These are phyloP conservation scores for Coemansia umbellata DNA, from an alignment of 192 early-diverging fungal genomes.

Conservation along the genomic window DNA sequence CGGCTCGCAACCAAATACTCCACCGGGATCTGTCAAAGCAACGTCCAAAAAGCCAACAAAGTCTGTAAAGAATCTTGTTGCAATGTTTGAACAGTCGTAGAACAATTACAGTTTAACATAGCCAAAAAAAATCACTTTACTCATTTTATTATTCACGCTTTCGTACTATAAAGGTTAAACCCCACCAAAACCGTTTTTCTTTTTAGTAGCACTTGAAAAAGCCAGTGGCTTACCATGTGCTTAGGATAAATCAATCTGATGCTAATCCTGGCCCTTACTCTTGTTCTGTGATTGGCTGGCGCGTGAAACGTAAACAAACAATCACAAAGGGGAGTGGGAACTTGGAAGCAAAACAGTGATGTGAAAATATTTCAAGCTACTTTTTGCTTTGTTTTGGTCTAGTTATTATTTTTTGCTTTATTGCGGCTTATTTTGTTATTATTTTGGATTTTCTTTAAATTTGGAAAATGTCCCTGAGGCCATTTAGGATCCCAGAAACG, in stretches of 20 bases:
- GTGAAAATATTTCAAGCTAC: no score
- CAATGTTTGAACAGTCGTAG: conserved; percentile 38
- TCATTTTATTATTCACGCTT: no score
- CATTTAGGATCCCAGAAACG: conserved; percentile 46
- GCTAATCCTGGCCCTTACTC: no score
- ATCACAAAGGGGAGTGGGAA: no score
- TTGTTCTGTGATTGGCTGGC: conserved; percentile 4
- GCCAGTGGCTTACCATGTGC: no score
- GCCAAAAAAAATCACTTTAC: no score
- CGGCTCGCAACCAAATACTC: background rate
- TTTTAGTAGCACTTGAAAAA: no score
- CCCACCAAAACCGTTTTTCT: no score
- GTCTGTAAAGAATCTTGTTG: conserved; percentile 39
- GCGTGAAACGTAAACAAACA: conserved; percentile 18
- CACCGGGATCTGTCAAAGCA: background rate
- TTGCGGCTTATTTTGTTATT: background rate
- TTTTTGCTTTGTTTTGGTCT: background rate
- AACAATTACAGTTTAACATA: no score
- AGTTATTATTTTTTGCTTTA: background rate
- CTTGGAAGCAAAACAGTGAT: no score
- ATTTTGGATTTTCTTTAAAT: background rate
- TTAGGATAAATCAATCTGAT: no score
- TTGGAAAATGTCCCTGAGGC: conserved; percentile 10
- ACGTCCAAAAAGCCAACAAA: conserved; percentile 19
- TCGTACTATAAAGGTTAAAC: no score